These are phyloP conservation scores for Linderniella brevidens DNA, from an alignment of 257 asterid species.

Conservation along the genomic window DNA sequence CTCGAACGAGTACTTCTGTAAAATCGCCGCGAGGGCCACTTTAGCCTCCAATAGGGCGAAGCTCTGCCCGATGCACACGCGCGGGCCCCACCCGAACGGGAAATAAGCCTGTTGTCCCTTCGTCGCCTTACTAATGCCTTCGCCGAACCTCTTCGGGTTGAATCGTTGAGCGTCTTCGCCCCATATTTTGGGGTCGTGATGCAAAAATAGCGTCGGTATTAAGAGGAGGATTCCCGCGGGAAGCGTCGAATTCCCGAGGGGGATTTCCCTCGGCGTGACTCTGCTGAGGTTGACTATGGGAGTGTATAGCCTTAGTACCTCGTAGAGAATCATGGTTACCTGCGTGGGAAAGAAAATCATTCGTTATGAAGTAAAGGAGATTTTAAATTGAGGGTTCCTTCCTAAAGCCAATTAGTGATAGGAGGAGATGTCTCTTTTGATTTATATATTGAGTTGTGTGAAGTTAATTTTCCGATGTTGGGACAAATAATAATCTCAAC, in stretches of 20 bases:
- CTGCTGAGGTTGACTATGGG: constrained; percentile 10
- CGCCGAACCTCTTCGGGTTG: constrained; percentile 7
- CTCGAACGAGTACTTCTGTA: constrained; percentile 19
- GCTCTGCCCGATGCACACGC: constrained; percentile 34
- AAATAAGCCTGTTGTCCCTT: constrained; percentile 10
- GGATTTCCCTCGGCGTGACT: constrained; percentile 3
- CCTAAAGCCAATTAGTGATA: too few species aligned
- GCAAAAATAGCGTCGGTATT: constrained; percentile 18
- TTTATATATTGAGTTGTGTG: too few species aligned
- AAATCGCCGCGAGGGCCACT: constrained; percentile 20
- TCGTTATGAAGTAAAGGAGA: neutral
- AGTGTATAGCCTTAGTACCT: constrained; percentile 32
- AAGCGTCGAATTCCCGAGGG: constrained; percentile 12
- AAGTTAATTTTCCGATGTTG: too few species aligned
- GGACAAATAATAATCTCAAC: too few species aligned
- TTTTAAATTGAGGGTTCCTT: too few species aligned
- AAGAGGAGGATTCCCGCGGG: constrained; percentile 18
- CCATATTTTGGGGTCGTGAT: constrained; percentile 26
- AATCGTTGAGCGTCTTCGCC: constrained; percentile 29
- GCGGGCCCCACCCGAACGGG: constrained; percentile 35
- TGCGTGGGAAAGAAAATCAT: neutral
- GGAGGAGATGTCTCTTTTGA: too few species aligned
- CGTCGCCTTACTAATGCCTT: constrained; percentile 23
- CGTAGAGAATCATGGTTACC: constrained; percentile 33
- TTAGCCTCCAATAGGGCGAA: constrained; percentile 33